Conservation (phyloP, 306 rosid species). For the Vachellia pachyceras region DNA sequence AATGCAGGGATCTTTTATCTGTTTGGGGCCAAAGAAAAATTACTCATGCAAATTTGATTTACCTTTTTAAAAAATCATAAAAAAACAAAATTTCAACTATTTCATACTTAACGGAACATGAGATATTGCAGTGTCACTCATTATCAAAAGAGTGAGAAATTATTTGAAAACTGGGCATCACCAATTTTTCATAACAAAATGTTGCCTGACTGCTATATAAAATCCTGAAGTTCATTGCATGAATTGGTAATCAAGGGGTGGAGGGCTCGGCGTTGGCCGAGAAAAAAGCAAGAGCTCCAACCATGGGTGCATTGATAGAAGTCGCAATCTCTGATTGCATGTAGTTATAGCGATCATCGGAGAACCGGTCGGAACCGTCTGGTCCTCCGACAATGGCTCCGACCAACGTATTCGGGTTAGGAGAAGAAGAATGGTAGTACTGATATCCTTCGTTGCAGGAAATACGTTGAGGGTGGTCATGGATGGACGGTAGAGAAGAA, state of each 20-base stretch:
- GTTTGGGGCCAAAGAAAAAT: no score
- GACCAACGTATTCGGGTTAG: slow-evolving; percentile 72
- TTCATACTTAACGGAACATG: no score
- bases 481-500: slow-evolving; percentile 74
- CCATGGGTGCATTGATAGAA: slow-evolving; percentile 83
- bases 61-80: no score
- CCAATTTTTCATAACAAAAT: not conserved
- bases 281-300: slow-evolving; percentile 77
- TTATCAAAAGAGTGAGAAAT: no score
- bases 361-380: slow-evolving; percentile 64
- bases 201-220: not conserved
- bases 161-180: no score
- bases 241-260: not conserved
- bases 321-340: slow-evolving; percentile 90
- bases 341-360: slow-evolving; percentile 76
- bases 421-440: slow-evolving; percentile 52
- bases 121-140: no score
- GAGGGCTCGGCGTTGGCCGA: slow-evolving; percentile 17
- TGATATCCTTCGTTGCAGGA: slow-evolving; percentile 69
- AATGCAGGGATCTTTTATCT: no score
- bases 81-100: no score
- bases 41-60: no score
- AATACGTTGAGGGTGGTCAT: slow-evolving; percentile 44
- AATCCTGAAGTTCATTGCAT: not conserved
- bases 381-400: slow-evolving; percentile 95